phyloP scores from a whole-genome alignment of 495 filamentous ascomycete species.

The Aspergillus taichungensis region DNA sequence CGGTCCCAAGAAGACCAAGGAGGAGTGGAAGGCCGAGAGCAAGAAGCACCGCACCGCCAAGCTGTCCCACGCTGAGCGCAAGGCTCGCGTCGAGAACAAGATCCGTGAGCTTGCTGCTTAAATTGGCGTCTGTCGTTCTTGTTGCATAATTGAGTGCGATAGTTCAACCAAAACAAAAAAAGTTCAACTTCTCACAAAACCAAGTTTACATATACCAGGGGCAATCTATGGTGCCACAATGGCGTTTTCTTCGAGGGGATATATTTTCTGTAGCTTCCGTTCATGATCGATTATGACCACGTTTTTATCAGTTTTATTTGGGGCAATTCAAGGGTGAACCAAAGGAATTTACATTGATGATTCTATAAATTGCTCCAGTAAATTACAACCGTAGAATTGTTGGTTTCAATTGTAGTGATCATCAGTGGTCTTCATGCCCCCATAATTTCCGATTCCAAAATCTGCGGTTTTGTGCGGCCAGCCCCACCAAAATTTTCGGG shows the following conservation, averaged over 20 bases:
- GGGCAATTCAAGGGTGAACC: too few species aligned
- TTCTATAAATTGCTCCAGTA: too few species aligned
- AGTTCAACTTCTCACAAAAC: slow-evolving; percentile 11
- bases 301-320: too few species aligned
- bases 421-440: too few species aligned
- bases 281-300: not conserved
- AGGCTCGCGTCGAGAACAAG: slow-evolving; percentile 73
- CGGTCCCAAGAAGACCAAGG: slow-evolving; percentile 82
- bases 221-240: slow-evolving; percentile 7
- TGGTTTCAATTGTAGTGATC: too few species aligned
- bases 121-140: slow-evolving; percentile 19
- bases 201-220: slow-evolving; percentile 7
- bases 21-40: slow-evolving; percentile 91
- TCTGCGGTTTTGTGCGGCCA: too few species aligned
- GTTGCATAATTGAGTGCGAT: slow-evolving; percentile 18
- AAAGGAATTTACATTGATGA: too few species aligned
- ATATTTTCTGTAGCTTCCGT: slow-evolving; percentile 4
- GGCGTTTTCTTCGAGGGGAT: slow-evolving; percentile 2
- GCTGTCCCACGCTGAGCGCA: slow-evolving; percentile 71
- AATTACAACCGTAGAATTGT: too few species aligned
- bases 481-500: too few species aligned
- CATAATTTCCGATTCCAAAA: too few species aligned
- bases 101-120: slow-evolving; percentile 57
- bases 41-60: slow-evolving; percentile 74
- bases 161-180: slow-evolving; percentile 18